Evolutionary conservation across 305 asterid species (phyloP).

Genomic region (Solanum hybrid): DNA sequence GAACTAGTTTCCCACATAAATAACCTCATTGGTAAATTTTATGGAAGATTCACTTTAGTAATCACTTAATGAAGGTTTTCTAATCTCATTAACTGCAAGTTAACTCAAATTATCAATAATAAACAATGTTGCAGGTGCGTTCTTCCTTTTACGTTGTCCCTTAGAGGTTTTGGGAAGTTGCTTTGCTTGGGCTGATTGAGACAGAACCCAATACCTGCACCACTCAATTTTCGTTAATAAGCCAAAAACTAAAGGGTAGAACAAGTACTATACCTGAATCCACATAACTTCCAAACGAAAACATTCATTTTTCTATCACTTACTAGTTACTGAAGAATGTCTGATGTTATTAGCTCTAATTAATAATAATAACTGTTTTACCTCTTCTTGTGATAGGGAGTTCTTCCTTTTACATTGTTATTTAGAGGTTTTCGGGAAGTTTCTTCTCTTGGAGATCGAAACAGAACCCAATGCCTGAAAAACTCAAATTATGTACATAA

Average conservation of each 20-base stretch:
- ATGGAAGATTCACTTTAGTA: background rate
- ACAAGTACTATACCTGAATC: background rate
- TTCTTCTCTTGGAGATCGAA: conserved; percentile 1
- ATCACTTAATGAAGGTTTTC: background rate
- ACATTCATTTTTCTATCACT: background rate
- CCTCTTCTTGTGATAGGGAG: conserved; percentile 9
- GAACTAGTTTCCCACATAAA: background rate
- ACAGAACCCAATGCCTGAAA: conserved; percentile 8
- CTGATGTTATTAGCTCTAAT: background rate
- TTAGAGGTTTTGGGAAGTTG: conserved; percentile 6
- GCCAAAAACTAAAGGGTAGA: background rate
- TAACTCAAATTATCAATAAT: background rate
- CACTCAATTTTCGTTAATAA: background rate
- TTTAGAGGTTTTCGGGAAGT: conserved; percentile 6
- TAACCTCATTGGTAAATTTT: background rate
- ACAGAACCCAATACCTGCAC: conserved; percentile 8
- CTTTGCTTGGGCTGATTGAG: conserved; percentile 2
- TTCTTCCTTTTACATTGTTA: conserved; percentile 5
- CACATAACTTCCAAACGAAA: background rate
- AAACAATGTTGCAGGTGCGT: background rate
- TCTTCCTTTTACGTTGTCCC: conserved; percentile 10
- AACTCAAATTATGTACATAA: background rate
- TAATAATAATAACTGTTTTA: background rate
- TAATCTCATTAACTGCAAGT: background rate
- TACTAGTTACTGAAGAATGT: background rate